Evolutionary conservation across 73 alveolate genomes (phyloP).

Genomic region (Diophrys sp.): DNA sequence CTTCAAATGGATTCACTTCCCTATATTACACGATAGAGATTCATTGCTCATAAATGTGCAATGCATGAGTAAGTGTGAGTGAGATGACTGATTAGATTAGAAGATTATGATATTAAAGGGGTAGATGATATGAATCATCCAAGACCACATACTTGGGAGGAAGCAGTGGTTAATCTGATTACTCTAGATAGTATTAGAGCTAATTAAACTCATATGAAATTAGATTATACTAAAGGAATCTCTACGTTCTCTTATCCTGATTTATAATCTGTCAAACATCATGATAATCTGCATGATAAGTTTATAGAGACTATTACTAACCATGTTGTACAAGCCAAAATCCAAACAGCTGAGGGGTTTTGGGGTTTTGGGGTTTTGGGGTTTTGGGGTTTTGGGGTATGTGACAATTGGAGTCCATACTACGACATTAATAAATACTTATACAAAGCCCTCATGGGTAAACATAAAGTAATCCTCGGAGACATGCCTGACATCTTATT

Average conservation of each 20-base stretch:
- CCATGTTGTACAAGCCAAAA: no score
- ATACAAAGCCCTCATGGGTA: slow-evolving; percentile 88
- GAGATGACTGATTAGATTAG: slow-evolving; percentile 15
- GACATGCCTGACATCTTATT: slow-evolving; percentile 89
- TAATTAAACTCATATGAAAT: slow-evolving; percentile 68
- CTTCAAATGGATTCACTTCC: no score
- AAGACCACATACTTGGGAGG: slow-evolving; percentile 87
- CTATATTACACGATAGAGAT: slow-evolving; percentile 58
- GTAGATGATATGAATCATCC: slow-evolving; percentile 62
- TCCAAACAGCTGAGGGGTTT: no score
- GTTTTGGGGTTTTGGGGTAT: no score
- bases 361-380: no score
- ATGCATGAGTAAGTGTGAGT: slow-evolving; percentile 31
- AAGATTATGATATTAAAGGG: slow-evolving; percentile 61
- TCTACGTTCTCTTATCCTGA: slow-evolving; percentile 77
- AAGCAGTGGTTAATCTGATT: slow-evolving; percentile 76
- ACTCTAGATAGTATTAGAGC: slow-evolving; percentile 78
- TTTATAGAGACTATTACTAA: slow-evolving; percentile 78
- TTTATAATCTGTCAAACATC: slow-evolving; percentile 57
- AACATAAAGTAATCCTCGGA: slow-evolving; percentile 80
- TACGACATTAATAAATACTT: slow-evolving; percentile 70
- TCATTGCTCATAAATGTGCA: slow-evolving; percentile 65
- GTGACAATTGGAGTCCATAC: slow-evolving; percentile 76
- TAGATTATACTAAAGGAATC: slow-evolving; percentile 73
- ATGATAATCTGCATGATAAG: slow-evolving; percentile 64